Base-by-base conservation (phyloP, 2,329 filamentous ascomycete species). In the Ramularia endophylla region DNA sequence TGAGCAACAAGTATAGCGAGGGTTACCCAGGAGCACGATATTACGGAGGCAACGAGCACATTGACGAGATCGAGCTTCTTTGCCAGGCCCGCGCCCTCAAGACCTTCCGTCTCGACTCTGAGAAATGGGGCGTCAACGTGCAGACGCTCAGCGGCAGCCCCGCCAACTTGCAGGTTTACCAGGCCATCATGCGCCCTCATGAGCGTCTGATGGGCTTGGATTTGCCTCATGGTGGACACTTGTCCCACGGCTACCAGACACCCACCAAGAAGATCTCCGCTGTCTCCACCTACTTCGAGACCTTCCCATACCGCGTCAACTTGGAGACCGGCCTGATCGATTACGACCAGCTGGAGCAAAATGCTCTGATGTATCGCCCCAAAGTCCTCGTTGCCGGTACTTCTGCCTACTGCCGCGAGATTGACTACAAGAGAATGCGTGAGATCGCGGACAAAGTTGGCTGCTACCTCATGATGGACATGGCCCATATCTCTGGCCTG, bases 11-110 rank as follows among this genome's bases (percentile, higher is more conserved):
- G 76, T 98, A 98, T 80, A 95, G 88, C 13, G 92, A 98, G 77
- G 92, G 92, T 54, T 95, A 95, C 69, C 92, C 92, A 55, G 92
- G 92, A 65, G 92, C 92, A 59, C 84, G 92, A 70, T 98, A 98
- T 80, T 98, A 98, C 64, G 92, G 92, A 64, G 92, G 92, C 64
- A 98, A 98, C 75, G 85, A 98, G 77, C 87, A 92, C 78, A 98
- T 98, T 56, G 92, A 98, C 69, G 77, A 87, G 69, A 88, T 95
- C 61, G 92, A 98, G 78, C 78, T 85, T 55, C 84, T 92, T 47
- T 98, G 92, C 79, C 92, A 98, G 75, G 77, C 81, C 67, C 85
- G 92, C 71, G 92, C 92, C 53, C 83, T 98, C 51, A 78, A 87
- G 71, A 84, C 89, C 44, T 98, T 97, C 76, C 78, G 87, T 63